Evolutionary conservation across 2,329 filamentous ascomycete species (phyloP), one percentile per base, ranked within the genome.

Genomic region (Ceratocystis eucalypticola): DNA sequence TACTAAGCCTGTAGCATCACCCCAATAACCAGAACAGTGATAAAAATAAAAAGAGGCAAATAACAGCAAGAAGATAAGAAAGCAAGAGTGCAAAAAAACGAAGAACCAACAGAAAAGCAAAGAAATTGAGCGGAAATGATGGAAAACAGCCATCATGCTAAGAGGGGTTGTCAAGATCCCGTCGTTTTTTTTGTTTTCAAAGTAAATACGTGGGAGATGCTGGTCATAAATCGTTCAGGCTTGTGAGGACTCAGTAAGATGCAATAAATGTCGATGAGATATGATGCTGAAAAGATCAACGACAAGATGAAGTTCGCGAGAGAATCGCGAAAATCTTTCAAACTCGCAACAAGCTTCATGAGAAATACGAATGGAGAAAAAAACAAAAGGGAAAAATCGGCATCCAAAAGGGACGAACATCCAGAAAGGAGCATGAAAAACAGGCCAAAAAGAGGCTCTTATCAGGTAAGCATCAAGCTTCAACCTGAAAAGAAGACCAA

Each of bases 181-280:
- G 30, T 33, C 28, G n/a, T 37, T 59, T 37, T 28, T 41, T n/a
- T 48, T 8, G 17, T 59, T 59, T 59, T 15, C 33, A 37, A 15
- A 15, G 55, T 59, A 17, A 59, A 37, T 59, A 59, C 17, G n/a
- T 37, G 30, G 25, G 37, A 41, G 37, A 41, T 41, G 3, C 12
- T n/a, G 55, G 55, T 59, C 55, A 59, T 59, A 37, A 59, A 59
- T 59, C 55, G 55, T 59, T 37, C 37, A 25, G 55, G 55, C 55
- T 59, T 59, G 55, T 17, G 37, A 30, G 55, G 12, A 37, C 30
- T 53, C 22, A 17, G 30, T 10, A 41, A 41, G 28, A 61, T 37
- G 37, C 17, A 41, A 15, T 10, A 37, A 8, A 10, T 59, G 55
- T 28, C 30, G 15, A 37, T 33, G 37, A 41, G 10, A 41, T 12